Base-by-base conservation (phyloP, 1,284 basidiomycete species). In the Ganoderma sp. region DNA sequence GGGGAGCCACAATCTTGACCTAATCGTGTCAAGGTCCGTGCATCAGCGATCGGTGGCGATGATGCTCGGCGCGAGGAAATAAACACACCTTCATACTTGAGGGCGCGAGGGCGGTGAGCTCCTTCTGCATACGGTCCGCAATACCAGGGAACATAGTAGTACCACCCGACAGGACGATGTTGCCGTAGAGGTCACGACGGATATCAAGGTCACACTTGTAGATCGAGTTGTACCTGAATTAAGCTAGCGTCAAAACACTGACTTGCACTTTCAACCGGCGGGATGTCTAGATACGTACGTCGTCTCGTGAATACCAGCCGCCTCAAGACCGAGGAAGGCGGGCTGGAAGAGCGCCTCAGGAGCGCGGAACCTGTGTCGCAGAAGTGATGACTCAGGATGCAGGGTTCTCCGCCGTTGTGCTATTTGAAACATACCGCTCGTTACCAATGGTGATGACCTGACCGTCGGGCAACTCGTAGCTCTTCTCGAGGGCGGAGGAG, bases 121-220 rank as follows among this genome's bases (percentile, higher is more conserved):
- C 97, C 87, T 97, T 97, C 86, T 97, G 95, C 95, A 98, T 97
- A 79, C 97, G 93, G 84, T 98, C 96, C 76, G 95, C 85, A 77
- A 98, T 96, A 86, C 96, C 96, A 73, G 95, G 93, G 91, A 96
- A 97, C 96, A 98, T 97, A 78, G 96, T 98, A 72, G 94, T 96
- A 82, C 96, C 96, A 80, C 96, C 96, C 65, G 95, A 97, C 77
- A 98, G 89, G 78, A 97, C 95, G 73, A 98, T 91, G 84, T 97
- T 97, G 71, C 93, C 93, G 83, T 97, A 97, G 66, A 98, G 87
- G 77, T 96, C 94, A 78, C 94, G 93, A 83, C 93, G 90, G 72
- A 94, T 90, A 81, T 94, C 90, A 65, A 92, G 83, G 79, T 93
- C 91, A 75, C 91, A 92, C 81, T 91, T 92, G 83, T 87, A 87